Evolutionary conservation across 2,329 filamentous ascomycete species (phyloP), one percentile per base, ranked within the genome.

Genomic region (Aspergillus caelatus): DNA sequence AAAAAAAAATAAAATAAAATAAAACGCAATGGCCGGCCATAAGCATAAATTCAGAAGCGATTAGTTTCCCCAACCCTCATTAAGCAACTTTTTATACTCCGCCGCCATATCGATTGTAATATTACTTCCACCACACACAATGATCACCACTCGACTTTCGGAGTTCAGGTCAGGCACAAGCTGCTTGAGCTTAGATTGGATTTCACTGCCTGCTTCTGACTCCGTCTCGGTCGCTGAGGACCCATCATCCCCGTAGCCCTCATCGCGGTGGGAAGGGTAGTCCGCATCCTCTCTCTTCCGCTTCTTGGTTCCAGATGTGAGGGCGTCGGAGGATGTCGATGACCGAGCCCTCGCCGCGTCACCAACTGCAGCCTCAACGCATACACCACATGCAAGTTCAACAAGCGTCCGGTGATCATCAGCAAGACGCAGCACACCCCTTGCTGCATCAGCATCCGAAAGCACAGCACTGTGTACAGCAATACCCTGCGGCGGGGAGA

Each of bases 311-410:
- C 62, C 59, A 59, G 64, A 23, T 36, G 62, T 62, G 57, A 64
- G 62, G 34, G 65, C 57, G 7, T 52, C 60, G 46, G 62, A 36
- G 30, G 63, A 32, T 14, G 59, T 57, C 30, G 64, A 61, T 11
- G 21, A 61, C 58, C 48, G 62, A 26, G 56, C 59, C 23, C 62
- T 65, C 10, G 63, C 64, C 16, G 72, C 72, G 63, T 76, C 74
- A 55, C 78, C 78, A 54, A 81, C 68, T 12, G 75, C 78, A 36
- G 77, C 78, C 62, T 81, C 92, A 14, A 96, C 79, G 58, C 90
- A 91, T 7, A 94, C 93, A 0, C 94, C 93, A 75, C 94, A 97
- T 0, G 93, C 89, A 41, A 90, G 82, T 80, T 98, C 94, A 3
- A 97, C 92, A 62, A 97, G 81, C 62, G 94, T 80, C 30, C 91